Conservation (phyloP, 169 alveolate genomes). For the Besnoitia besnoiti region DNA sequence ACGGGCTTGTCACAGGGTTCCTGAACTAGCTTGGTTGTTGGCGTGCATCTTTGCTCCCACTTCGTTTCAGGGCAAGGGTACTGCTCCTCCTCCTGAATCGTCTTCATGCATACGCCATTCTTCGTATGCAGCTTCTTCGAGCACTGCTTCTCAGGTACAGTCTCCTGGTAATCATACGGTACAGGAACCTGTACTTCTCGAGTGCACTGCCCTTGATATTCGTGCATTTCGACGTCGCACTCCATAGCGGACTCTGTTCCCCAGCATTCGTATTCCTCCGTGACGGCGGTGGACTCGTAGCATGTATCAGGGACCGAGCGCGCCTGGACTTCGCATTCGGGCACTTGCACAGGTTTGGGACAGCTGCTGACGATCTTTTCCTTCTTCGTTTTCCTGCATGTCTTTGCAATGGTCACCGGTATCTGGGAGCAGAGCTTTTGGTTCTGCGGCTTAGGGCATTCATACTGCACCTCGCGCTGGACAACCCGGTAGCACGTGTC, state of each 20-base stretch:
- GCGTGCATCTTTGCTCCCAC: conserved; percentile 64
- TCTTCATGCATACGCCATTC: conserved; percentile 60
- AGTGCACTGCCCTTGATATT: conserved; percentile 44
- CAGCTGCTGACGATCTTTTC: conserved; percentile 56
- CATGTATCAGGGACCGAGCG: conserved; percentile 57
- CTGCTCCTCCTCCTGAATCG: conserved; percentile 57
- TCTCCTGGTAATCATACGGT: conserved; percentile 57
- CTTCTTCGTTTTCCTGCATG: conserved; percentile 30
- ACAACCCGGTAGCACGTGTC: conserved; percentile 52
- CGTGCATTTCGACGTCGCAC: conserved; percentile 64
- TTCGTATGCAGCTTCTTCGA: conserved; percentile 37
- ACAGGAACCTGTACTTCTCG: conserved; percentile 61
- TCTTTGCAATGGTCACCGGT: conserved; percentile 57
- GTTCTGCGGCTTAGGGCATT: conserved; percentile 62
- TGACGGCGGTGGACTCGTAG: conserved; percentile 46
- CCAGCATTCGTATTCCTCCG: conserved; percentile 69
- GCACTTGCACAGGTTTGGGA: conserved; percentile 39
- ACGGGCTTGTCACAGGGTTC: conserved; percentile 60
- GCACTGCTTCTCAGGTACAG: conserved; percentile 59
- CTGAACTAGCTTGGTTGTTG: conserved; percentile 42
- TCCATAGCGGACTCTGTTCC: conserved; percentile 66
- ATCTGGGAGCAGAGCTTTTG: conserved; percentile 61
- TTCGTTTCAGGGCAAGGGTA: conserved; percentile 67
- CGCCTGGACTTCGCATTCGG: conserved; percentile 56
- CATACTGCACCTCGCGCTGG: conserved; percentile 61